Conservation (phyloP, 1,284 basidiomycete genomes). For the Calocybe gambosa region DNA sequence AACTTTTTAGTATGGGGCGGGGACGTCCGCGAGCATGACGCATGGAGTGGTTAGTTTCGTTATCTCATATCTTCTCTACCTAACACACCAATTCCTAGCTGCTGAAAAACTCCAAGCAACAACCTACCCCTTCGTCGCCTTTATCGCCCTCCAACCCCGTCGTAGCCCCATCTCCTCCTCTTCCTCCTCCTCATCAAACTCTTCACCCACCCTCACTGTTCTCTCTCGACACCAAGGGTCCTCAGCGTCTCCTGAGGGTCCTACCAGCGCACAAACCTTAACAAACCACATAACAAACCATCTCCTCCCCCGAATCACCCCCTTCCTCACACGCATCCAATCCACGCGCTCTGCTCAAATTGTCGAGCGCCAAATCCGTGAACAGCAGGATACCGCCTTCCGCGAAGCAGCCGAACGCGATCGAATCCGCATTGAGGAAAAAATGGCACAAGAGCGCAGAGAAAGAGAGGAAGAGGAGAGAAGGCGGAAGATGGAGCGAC, state of each 20-base stretch:
- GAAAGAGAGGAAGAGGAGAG: conserved; percentile 22
- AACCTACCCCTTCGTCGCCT: conserved; percentile 89
- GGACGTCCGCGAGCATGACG: conserved; percentile 69
- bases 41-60: conserved; percentile 66
- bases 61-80: neutral
- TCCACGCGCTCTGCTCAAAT: conserved; percentile 41
- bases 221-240: conserved; percentile 80
- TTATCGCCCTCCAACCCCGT: conserved; percentile 49
- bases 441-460: conserved; percentile 39
- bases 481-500: conserved; percentile 21
- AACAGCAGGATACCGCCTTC: conserved; percentile 81
- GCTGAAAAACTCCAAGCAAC: conserved; percentile 83
- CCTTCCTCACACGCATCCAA: conserved; percentile 64
- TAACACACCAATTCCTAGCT: conserved; percentile 38
- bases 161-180: conserved; percentile 20
- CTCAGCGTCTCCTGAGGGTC: too few species aligned
- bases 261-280: conserved; percentile 39
- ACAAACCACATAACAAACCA: conserved; percentile 59
- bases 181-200: conserved; percentile 30
- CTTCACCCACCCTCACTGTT: conserved; percentile 59
- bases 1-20: conserved; percentile 82
- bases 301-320: conserved; percentile 72
- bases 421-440: conserved; percentile 55
- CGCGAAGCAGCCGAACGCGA: conserved; percentile 63
- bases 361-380: conserved; percentile 64